phyloP scores from a whole-genome alignment of 257 asterid species.

The Solanum phureja region DNA sequence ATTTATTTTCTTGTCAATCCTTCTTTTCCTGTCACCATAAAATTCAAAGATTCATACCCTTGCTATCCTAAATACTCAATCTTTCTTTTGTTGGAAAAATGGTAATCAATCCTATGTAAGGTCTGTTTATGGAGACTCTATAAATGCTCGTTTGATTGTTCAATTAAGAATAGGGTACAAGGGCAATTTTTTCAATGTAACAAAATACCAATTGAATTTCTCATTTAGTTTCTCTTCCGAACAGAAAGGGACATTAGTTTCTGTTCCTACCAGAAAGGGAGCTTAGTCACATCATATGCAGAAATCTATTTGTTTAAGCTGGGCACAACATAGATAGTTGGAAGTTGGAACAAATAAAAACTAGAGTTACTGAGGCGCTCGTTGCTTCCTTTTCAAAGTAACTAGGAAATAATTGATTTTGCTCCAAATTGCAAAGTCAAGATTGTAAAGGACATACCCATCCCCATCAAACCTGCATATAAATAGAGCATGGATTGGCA shows the following conservation, averaged over 20 bases:
- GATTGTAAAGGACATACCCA: conserved; percentile 56
- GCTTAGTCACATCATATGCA: neutral
- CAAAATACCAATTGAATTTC: neutral
- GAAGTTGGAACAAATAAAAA: neutral
- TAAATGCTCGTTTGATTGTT: neutral
- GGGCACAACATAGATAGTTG: neutral
- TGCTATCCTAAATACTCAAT: neutral
- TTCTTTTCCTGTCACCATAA: neutral
- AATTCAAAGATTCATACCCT: neutral
- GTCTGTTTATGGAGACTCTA: neutral
- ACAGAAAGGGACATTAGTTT: neutral
- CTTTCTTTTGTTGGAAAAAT: neutral
- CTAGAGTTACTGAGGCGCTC: neutral
- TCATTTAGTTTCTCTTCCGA: neutral
- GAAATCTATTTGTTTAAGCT: neutral
- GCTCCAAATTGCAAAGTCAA: conserved; percentile 9
- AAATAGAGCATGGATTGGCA: conserved; percentile 11
- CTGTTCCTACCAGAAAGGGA: neutral
- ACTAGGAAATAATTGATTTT: conserved; percentile 3
- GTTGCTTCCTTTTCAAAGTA: neutral
- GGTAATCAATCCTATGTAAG: neutral
- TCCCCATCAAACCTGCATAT: conserved; percentile 97
- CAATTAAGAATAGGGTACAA: neutral
- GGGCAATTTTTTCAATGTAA: neutral
- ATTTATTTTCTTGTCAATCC: neutral